A percentile compares a stretch with the other conserved stretches of the same genome.
Evolutionary conservation across 495 filamentous ascomycete species (phyloP).

Genomic region (Hypomontagnella monticulosa): DNA sequence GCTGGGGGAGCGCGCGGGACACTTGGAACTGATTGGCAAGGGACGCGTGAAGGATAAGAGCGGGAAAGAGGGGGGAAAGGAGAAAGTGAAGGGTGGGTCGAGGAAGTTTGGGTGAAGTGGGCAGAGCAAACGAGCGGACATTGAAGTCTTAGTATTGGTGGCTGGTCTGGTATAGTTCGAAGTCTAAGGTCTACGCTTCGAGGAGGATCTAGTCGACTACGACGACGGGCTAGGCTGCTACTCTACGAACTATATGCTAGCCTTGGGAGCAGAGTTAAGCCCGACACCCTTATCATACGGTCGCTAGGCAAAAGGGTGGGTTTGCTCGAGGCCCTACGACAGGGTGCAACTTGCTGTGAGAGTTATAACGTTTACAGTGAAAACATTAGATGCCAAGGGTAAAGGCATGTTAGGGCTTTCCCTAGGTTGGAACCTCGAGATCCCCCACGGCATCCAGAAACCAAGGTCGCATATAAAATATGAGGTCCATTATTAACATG

Average conservation of each 20-base stretch:
- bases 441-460: no score
- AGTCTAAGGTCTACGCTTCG: neutral
- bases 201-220: neutral
- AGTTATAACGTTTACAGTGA: no score
- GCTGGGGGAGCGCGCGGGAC: constrained; percentile 58
- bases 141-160: neutral
- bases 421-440: no score
- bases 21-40: constrained; percentile 60
- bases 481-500: no score
- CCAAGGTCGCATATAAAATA: no score
- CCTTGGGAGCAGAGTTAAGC: neutral
- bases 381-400: no score
- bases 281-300: neutral
- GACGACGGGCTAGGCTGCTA: neutral
- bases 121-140: neutral
- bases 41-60: constrained; percentile 50
- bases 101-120: constrained; percentile 58
- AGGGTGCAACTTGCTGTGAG: no score
- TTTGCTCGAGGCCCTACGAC: no score
- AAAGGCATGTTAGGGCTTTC: no score
- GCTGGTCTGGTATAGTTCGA: neutral
- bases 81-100: constrained; percentile 53
- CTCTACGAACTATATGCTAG: neutral
- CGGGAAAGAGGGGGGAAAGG: constrained; percentile 30
- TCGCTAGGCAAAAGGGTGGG: no score